These are phyloP conservation scores for Cucurbitaria berberidis DNA, from an alignment of 2,329 filamentous ascomycete genomes.

Conservation along the genomic window DNA sequence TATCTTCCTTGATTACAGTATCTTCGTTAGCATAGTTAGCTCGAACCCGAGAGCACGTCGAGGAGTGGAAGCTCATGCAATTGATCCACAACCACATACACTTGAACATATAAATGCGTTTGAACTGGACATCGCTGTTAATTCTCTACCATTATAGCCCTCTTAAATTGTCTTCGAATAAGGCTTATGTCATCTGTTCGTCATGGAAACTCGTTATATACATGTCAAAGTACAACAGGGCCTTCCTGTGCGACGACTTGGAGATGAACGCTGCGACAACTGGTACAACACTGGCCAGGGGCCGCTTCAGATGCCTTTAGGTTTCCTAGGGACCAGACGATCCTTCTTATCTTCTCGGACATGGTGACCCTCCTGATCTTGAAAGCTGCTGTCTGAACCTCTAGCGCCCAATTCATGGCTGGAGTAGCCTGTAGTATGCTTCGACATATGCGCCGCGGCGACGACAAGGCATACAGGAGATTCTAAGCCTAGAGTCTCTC, in stretches of 20 bases:
- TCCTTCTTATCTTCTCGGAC: constrained; percentile 8
- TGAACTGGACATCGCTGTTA: not conserved
- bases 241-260: constrained; percentile 14
- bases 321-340: not conserved
- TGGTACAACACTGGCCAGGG: not conserved
- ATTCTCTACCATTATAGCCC: too few species aligned
- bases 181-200: too few species aligned
- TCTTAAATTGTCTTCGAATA: too few species aligned
- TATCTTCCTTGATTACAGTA: too few species aligned
- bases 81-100: not conserved
- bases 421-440: too few species aligned
- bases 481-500: not conserved
- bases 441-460: not conserved
- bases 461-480: not conserved
- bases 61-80: not conserved
- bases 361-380: too few species aligned
- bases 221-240: constrained; percentile 16
- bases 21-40: too few species aligned
- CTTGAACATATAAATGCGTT: not conserved
- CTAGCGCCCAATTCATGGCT: too few species aligned
- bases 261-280: constrained; percentile 13
- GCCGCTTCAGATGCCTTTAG: constrained; percentile 1
- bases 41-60: too few species aligned
- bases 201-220: constrained; percentile 24
- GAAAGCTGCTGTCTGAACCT: constrained; percentile 18